Conservation (phyloP, 2,329 filamentous ascomycete genomes). For the Orbilia ellipsospora region DNA sequence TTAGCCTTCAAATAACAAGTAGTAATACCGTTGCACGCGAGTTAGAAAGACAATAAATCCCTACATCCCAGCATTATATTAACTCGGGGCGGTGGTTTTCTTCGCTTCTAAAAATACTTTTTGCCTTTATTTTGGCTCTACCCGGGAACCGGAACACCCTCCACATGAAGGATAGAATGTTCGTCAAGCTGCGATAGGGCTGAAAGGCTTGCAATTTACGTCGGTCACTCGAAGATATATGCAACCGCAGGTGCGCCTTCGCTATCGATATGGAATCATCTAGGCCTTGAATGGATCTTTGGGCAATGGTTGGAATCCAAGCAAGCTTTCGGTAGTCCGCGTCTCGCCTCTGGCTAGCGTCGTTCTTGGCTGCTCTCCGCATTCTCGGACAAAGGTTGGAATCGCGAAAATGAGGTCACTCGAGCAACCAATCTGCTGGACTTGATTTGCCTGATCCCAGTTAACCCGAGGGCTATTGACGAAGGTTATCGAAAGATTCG, state of each 20-base stretch:
- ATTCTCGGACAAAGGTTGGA: background rate
- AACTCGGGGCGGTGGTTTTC: too few species aligned
- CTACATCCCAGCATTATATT: too few species aligned
- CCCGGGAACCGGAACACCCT: too few species aligned
- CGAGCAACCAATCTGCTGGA: background rate
- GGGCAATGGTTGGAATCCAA: background rate
- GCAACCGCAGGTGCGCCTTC: too few species aligned
- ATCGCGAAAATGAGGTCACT: slow-evolving; percentile 13
- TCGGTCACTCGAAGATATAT: background rate
- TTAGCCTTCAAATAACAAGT: too few species aligned
- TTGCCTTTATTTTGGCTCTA: too few species aligned
- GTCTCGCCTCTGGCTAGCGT: background rate
- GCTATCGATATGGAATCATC: background rate
- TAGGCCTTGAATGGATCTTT: background rate
- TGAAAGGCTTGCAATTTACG: background rate
- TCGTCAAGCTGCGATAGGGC: slow-evolving; percentile 10
- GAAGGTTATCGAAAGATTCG: background rate
- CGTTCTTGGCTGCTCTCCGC: background rate
- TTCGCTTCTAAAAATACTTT: too few species aligned
- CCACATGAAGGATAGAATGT: too few species aligned
- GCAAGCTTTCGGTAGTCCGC: slow-evolving; percentile 29
- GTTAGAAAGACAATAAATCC: too few species aligned
- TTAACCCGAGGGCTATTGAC: background rate
- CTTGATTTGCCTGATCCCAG: background rate
- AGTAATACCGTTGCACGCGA: too few species aligned